These are phyloP conservation scores for Schwanniomyces polymorphus DNA, from an alignment of 805 yeast species.

Conservation along the genomic window DNA sequence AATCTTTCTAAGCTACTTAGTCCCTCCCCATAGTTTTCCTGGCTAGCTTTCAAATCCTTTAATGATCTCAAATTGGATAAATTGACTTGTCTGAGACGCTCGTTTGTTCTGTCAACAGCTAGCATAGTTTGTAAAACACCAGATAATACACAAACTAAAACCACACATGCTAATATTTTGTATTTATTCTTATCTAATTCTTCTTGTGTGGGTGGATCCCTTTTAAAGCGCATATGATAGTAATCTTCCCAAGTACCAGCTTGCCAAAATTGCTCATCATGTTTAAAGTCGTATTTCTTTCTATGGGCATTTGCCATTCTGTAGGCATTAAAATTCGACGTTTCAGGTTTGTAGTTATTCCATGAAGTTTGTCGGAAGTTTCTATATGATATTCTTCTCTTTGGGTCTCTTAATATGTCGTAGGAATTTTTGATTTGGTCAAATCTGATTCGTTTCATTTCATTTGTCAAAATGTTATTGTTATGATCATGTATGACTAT, in stretches of 20 bases:
- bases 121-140: conserved; percentile 35
- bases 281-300: conserved; percentile 24
- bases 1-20: conserved; percentile 28
- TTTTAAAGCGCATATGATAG: conserved; percentile 41
- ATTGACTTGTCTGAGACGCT: conserved; percentile 22
- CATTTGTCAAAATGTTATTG: conserved; percentile 29
- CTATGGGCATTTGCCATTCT: conserved; percentile 40
- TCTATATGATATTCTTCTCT: conserved; percentile 28
- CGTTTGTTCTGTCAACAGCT: conserved; percentile 35
- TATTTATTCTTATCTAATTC: conserved; percentile 43
- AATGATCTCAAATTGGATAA: conserved; percentile 27
- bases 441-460: conserved; percentile 31
- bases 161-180: conserved; percentile 36
- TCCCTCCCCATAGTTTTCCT: conserved; percentile 28
- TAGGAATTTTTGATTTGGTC: conserved; percentile 36
- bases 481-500: conserved; percentile 21
- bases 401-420: conserved; percentile 54
- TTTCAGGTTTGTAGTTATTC: conserved; percentile 12
- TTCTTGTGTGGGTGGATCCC: conserved; percentile 40
- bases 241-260: conserved; percentile 69
- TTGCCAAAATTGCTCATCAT: conserved; percentile 52
- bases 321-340: conserved; percentile 28
- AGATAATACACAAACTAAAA: conserved; percentile 29
- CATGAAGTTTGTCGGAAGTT: conserved; percentile 26
- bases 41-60: conserved; percentile 26